Base-by-base conservation (phyloP, 2,329 filamentous ascomycete genomes). In the Nemania bipapillata region DNA sequence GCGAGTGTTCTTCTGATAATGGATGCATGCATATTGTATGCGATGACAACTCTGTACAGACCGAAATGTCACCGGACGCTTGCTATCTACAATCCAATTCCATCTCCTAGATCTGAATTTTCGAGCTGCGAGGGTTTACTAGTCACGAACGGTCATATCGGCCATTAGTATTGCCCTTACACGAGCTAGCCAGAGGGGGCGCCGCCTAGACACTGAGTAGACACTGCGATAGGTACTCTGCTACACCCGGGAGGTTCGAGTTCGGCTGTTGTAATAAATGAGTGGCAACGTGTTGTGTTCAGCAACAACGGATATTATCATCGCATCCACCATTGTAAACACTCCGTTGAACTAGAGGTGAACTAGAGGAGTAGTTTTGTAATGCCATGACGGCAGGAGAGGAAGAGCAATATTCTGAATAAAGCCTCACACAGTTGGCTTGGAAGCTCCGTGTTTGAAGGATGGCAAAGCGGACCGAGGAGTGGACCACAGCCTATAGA, bases 21-120 rank as follows among this genome's bases (percentile, higher is more conserved):
- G 71, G 73, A 64, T 69, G 57, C 62, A 65, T 69, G 68, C 67
- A 76, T 66, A 70, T 62, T 67, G 68, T 70, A 71, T 67, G 42
- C 28, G 12, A 61, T 72, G 66, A 62, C 47, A 56, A 58, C 35
- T 72, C 63, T 73, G 69, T 77, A 69, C 61, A 58, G 70, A 56
- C 74, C 74, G 73, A 76, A 70, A 72, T 76, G 65, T 56, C 50
- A 70, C 54, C 74, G 72, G 66, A 72, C 50, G 37, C 26, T 60
- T 66, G 32, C n/a, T 40, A 12, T 20, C 62, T 68, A 53, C 42
- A 40, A 24, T n/a, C 37, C 12, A 40, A 63, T 55, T 45, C 57
- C n/a, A 49, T 37, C n/a, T 53, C 35, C 37, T 24, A 57, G 32
- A n/a, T 37, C 32, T 26, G 37, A 24, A 47, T 35, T 55, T 45